Evolutionary conservation across 2,329 filamentous ascomycete species (phyloP).

Genomic region (Incumbomyces delicatus): DNA sequence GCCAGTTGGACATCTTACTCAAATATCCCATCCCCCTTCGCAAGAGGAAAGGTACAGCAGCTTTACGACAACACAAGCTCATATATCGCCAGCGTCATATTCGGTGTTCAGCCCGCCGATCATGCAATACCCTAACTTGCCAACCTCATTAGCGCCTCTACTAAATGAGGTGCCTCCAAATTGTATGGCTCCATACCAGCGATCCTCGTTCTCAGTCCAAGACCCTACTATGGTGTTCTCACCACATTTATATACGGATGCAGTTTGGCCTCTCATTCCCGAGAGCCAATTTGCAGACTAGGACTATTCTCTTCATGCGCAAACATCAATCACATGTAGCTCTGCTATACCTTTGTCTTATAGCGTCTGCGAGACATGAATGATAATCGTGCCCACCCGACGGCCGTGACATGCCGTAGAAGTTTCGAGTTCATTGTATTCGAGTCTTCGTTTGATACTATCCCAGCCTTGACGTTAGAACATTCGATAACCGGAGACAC

Average conservation of each 20-base stretch:
- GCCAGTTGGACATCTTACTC: too few species aligned
- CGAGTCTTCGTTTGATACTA: too few species aligned
- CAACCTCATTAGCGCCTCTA: slow-evolving; percentile 16
- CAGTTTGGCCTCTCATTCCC: background rate
- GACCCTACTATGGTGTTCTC: slow-evolving; percentile 3
- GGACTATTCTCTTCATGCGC: too few species aligned
- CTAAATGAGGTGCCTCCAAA: slow-evolving; percentile 11
- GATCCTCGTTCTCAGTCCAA: background rate
- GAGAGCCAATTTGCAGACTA: background rate
- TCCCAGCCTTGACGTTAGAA: too few species aligned
- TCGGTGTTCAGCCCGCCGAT: slow-evolving; percentile 7
- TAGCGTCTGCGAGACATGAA: too few species aligned
- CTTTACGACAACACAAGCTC: slow-evolving; percentile 1
- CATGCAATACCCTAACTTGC: slow-evolving; percentile 7
- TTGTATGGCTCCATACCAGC: background rate
- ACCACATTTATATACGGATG: slow-evolving; percentile 1
- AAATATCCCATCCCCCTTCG: too few species aligned
- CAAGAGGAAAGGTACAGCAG: background rate
- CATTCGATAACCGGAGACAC: too few species aligned
- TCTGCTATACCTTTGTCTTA: too few species aligned
- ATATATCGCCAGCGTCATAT: slow-evolving; percentile 1
- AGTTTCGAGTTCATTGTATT: too few species aligned
- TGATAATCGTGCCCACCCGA: too few species aligned
- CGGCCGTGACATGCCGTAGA: too few species aligned
- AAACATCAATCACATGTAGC: too few species aligned